Conservation (phyloP, 2,329 filamentous ascomycete species). For the Gremmenia infestans region DNA sequence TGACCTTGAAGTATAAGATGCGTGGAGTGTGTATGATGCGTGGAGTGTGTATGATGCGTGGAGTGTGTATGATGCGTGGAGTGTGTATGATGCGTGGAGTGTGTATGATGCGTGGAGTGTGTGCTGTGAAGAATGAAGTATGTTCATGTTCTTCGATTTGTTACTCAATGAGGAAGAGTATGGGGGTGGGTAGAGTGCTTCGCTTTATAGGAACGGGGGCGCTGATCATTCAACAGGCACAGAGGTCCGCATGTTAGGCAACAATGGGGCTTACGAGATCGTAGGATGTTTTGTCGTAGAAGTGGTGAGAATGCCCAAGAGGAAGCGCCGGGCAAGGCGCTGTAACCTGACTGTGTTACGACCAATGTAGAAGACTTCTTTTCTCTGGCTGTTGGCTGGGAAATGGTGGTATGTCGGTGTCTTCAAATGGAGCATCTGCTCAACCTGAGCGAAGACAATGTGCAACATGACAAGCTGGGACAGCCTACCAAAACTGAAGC, state of each 20-base stretch:
- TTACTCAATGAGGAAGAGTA: background rate
- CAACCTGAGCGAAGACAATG: background rate
- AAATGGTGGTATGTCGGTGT: background rate
- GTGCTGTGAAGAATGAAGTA: background rate
- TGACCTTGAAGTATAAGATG: background rate
- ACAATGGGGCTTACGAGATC: constrained; percentile 3
- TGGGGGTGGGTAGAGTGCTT: background rate
- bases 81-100: no score
- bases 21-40: background rate
- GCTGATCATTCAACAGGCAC: background rate
- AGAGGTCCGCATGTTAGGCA: constrained; percentile 4
- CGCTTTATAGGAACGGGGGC: background rate
- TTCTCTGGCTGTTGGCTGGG: background rate
- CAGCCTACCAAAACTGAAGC: background rate
- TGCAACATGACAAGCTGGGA: background rate
- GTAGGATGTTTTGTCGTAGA: background rate
- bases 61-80: no score
- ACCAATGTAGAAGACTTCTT: background rate
- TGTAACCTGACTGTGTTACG: background rate
- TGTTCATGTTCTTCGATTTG: background rate
- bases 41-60: no score
- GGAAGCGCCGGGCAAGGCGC: background rate
- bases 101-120: background rate
- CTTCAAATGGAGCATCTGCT: background rate
- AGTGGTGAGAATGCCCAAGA: background rate